Conservation (phyloP, 148 eudicot genomes). For the Beta vulgaris region DNA sequence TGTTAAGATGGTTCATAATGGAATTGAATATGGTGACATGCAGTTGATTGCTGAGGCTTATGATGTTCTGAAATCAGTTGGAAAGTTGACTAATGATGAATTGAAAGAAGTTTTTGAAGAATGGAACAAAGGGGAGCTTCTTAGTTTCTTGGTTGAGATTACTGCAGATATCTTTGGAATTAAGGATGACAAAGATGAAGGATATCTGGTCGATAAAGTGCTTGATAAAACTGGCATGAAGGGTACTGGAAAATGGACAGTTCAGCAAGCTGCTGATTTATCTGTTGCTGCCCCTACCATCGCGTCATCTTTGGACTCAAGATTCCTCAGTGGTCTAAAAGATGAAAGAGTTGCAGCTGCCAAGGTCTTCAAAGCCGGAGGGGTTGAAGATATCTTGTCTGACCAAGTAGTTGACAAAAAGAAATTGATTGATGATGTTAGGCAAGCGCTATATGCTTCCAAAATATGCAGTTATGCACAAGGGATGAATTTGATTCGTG, state of each 20-base stretch:
- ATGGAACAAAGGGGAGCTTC: conserved; percentile 92
- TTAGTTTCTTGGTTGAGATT: conserved; percentile 79
- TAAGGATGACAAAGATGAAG: conserved; percentile 80
- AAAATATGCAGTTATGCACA: conserved; percentile 91
- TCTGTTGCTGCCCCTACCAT: conserved; percentile 86
- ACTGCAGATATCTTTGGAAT: conserved; percentile 83
- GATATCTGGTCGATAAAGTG: conserved; percentile 78
- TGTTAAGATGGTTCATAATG: conserved; percentile 86
- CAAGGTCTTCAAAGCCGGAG: conserved; percentile 64
- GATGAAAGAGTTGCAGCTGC: conserved; percentile 83
- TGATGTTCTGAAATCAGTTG: conserved; percentile 77
- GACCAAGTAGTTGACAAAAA: conserved; percentile 75
- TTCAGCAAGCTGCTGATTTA: conserved; percentile 90
- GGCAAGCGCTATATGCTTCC: conserved; percentile 77
- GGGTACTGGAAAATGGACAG: conserved; percentile 96
- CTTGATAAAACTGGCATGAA: conserved; percentile 94
- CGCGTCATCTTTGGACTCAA: conserved; percentile 80
- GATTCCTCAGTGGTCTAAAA: conserved; percentile 82
- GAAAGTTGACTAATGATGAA: conserved; percentile 88
- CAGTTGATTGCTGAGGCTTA: conserved; percentile 90
- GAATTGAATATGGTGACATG: conserved; percentile 93
- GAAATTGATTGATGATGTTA: conserved; percentile 68
- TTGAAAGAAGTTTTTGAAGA: conserved; percentile 69
- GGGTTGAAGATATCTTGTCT: conserved; percentile 41
- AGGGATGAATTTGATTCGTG: conserved; percentile 88